These are phyloP conservation scores for Magnaporthiopsis poae DNA, from an alignment of 2,329 filamentous ascomycete species.

Conservation along the genomic window DNA sequence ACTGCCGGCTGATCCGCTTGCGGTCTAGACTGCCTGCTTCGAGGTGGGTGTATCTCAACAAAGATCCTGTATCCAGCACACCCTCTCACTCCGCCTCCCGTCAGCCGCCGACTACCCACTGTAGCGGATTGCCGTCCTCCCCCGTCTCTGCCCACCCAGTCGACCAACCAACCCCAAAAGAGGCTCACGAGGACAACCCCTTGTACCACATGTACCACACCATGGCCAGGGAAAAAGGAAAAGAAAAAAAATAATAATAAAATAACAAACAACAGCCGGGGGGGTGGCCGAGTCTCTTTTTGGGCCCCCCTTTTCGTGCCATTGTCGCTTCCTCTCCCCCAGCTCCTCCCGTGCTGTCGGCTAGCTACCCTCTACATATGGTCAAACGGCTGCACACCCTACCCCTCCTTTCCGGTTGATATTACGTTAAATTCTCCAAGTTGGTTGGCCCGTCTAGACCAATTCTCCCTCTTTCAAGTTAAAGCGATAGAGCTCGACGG, in stretches of 20 bases:
- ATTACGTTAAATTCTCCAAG: background rate
- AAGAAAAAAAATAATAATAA: background rate
- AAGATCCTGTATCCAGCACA: background rate
- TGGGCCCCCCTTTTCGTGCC: background rate
- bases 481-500: no score
- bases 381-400: background rate
- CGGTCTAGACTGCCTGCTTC: background rate
- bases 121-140: background rate
- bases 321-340: background rate
- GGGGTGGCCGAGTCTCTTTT: background rate
- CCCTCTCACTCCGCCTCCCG: background rate
- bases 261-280: background rate
- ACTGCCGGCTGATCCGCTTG: background rate
- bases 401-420: background rate
- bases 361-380: background rate
- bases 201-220: background rate
- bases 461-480: no score
- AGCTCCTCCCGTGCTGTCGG: background rate
- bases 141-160: background rate
- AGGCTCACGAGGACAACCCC: background rate
- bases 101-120: background rate
- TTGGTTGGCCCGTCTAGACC: background rate
- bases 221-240: background rate
- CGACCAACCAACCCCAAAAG: background rate
- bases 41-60: background rate